Base-by-base conservation (phyloP, 2,329 filamentous ascomycete species). In the Penicillium aurantiogriseum region DNA sequence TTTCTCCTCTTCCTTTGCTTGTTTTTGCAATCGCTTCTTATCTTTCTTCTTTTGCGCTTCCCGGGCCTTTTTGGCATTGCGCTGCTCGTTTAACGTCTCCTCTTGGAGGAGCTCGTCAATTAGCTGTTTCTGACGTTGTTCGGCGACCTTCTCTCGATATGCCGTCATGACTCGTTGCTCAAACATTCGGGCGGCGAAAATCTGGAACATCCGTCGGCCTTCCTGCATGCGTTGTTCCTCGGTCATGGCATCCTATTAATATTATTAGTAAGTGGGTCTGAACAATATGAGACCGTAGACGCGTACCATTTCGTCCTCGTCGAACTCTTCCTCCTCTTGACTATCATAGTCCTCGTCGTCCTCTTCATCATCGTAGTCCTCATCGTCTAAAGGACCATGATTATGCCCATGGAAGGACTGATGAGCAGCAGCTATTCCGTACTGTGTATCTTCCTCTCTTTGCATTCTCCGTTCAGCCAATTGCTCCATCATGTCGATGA, bases 401-500 rank as follows among this genome's bases (percentile, higher is more conserved):
- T 86, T 88, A 76, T 95, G 90, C 82, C 81, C 80, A 76, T 89
- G 88, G 59, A 85, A 73, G 61, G 80, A 74, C 65, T 79, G 81
- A 74, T 86, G 82, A 63, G 80, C 78, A 51, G 81, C 77, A 71
- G 84, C 82, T 55, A 87, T 81, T 71, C 87, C 82, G 68, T 85
- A 85, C 66, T 88, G 87, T 50, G 91, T 90, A 72, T 97, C 92
- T 77, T 94, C 92, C 79, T 97, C 93, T 67, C 94, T 88, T 71
- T 92, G 91, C 93, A 99, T 97, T 68, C 94, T 87, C 69, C 93
- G 90, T 79, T 99, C 94, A 38, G 94, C 94, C 68, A 99, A 84
- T 79, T 97, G 93, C 76, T 99, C 94, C 94, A 99, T 99, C 94
- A 99, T 99, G 75, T 99, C 94, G 77, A 99, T 99, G 79, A 99